Conservation (phyloP, 495 filamentous ascomycete species). For the Hypomontagnella submonticulosa region DNA sequence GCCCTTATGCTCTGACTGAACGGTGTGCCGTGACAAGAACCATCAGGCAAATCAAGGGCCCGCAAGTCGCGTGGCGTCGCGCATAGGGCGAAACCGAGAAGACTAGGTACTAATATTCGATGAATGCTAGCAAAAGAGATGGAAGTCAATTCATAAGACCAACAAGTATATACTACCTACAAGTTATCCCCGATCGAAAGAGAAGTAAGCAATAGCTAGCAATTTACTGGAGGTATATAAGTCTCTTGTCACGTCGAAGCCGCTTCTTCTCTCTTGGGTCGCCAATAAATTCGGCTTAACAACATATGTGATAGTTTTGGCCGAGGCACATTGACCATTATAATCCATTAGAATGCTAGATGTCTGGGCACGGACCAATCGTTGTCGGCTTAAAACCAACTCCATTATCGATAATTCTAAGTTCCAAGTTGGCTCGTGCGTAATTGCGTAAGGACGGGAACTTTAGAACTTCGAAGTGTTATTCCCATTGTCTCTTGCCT, state of each 20-base stretch:
- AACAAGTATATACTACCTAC: slow-evolving; percentile 1
- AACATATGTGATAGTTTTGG: slow-evolving; percentile 23
- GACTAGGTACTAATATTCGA: slow-evolving; percentile 13
- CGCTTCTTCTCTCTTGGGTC: slow-evolving; percentile 2
- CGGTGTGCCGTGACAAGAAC: slow-evolving; percentile 27
- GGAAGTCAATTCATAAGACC: slow-evolving; percentile 11
- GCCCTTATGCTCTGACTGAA: slow-evolving; percentile 10
- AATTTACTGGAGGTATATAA: neutral
- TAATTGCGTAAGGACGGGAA: too few species aligned
- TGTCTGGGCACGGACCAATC: neutral
- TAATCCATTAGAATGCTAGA: slow-evolving; percentile 5
- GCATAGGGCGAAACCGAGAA: slow-evolving; percentile 2
- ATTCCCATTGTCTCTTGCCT: too few species aligned
- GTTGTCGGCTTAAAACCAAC: too few species aligned
- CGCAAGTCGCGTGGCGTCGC: slow-evolving; percentile 38
- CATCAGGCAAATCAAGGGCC: slow-evolving; percentile 33
- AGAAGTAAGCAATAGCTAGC: neutral
- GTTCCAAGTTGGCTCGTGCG: too few species aligned
- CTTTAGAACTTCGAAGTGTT: too few species aligned
- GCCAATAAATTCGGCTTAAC: slow-evolving; percentile 17
- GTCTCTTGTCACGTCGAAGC: slow-evolving; percentile 6
- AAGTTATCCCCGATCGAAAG: neutral
- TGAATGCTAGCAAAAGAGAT: slow-evolving; percentile 4
- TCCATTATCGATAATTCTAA: too few species aligned
- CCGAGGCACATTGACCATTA: slow-evolving; percentile 27